Evolutionary conservation across 495 filamentous ascomycete species (phyloP), one percentile per base, ranked within the genome.

Genomic region (Baudoinia panamericana): DNA sequence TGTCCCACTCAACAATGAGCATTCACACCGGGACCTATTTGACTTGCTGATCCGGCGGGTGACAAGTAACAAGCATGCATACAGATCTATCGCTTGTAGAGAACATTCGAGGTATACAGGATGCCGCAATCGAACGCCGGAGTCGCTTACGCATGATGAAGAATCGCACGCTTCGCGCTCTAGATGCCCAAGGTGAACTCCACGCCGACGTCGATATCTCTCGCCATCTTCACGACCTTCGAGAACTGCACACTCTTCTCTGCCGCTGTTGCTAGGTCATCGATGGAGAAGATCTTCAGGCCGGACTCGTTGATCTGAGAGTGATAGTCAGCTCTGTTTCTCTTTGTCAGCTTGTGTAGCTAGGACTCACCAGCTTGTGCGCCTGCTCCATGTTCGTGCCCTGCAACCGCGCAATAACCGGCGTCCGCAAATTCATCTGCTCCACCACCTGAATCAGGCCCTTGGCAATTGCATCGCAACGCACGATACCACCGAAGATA

Each of bases 331-430:
- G 35, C 21, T n/a, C 33, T 19, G n/a, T 11, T 12, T 7, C 9
- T 23, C 11, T 16, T 12, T 10, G 27, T 18, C 4, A 9, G 25
- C 31, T 15, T 16, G 21, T 12, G 23, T 26, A n/a, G n/a, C n/a
- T 4, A 33, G 18, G 8, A 52, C 63, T 41, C 69, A 80, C 75
- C 63, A 95, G 67, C 65, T 86, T 77, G 61, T 87, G 83, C 48
- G 90, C 90, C 61, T 81, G 70, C 66, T 95, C 86, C 81, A 94
- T 87, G 71, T 97, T 97, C n/a, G 90, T 97, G 54, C 90, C 90
- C 68, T 97, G 90, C 51, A 97, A 72, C 59, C 90, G 77, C 49
- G 88, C 88, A 56, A 97, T 80, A 58, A 97, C 93, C 53, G 90
- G 90, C 50, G 88, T 92, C 61, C 88, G 78, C 55, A 97, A 73